Conservation (phyloP, 1,139 yeast genomes). For the Suhomyces terraborum region DNA sequence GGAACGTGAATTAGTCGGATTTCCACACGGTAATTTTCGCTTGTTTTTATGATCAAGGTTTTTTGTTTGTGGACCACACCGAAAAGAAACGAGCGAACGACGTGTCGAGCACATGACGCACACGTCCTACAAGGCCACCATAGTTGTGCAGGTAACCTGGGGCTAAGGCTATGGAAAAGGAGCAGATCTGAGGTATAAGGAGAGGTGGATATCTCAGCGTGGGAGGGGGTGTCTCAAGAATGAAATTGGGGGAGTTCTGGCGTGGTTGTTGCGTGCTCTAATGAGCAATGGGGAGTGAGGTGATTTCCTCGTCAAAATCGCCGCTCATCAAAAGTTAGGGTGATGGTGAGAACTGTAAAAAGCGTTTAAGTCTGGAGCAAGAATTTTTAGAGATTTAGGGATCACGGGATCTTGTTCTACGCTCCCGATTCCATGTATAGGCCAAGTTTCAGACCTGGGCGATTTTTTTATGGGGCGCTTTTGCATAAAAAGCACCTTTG, state of each 20-base stretch:
- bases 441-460: background rate
- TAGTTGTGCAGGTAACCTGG: background rate
- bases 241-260: background rate
- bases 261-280: background rate
- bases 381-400: background rate
- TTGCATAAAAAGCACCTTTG: background rate
- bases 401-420: background rate
- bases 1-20: background rate
- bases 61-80: constrained; percentile 13
- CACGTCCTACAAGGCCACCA: constrained; percentile 7
- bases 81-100: constrained; percentile 14
- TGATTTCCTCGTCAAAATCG: constrained; percentile 1
- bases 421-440: no score
- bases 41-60: constrained; percentile 13
- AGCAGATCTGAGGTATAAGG: background rate
- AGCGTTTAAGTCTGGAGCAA: background rate
- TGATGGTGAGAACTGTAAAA: background rate
- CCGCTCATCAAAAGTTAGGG: background rate
- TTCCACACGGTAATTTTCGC: constrained; percentile 3
- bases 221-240: background rate
- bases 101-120: constrained; percentile 14
- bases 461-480: constrained; percentile 1
- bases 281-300: background rate
- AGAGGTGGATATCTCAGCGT: no score
- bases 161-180: background rate